Evolutionary conservation across 1,284 basidiomycete genomes (phyloP), one percentile per base, ranked within the genome.

Genomic region (Tetrapyrgos nigripes): DNA sequence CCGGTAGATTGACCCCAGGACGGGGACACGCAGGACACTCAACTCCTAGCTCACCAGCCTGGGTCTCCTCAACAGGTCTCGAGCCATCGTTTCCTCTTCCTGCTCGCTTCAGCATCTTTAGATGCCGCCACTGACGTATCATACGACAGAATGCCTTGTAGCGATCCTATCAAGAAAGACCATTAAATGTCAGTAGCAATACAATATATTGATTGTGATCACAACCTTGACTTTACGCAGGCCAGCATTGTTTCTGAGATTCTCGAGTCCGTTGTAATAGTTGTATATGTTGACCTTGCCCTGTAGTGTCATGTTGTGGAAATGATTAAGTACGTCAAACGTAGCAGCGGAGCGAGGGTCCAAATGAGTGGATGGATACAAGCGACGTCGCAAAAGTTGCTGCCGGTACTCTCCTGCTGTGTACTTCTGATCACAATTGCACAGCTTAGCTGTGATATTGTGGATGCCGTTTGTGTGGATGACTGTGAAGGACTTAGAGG

Each of bases 1-100:
- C n/a, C n/a, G n/a, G n/a, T n/a, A n/a, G n/a, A n/a, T n/a, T n/a
- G n/a, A n/a, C n/a, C n/a, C n/a, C n/a, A n/a, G n/a, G n/a, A n/a
- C n/a, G n/a, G n/a, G 72, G 72, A 53, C 75, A 76, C 3, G 73
- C 73, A 2, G 61, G 45, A 27, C 64, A 68, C 31, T 58, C 56
- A 1, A 64, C 14, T 3, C 55, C 53, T 4, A 65, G 35, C n/a
- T 60, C 59, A 4, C 57, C 60, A 1, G n/a, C 31, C 13, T n/a
- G 28, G 8, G 53, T 31, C 9, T 62, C 37, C 5, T 13, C 35
- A 13, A 48, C 27, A 1, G 67, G 64, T 44, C 45, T 24, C 13
- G 11, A 47, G 1, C 53, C 45, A 26, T 62, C 52, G 33, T 69
- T 59, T 0, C 66, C 67, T 4, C 61, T 48, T 0, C 72, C 71